Base-by-base conservation (phyloP, 2,329 filamentous ascomycete species). In the Microcyclosporella mali region DNA sequence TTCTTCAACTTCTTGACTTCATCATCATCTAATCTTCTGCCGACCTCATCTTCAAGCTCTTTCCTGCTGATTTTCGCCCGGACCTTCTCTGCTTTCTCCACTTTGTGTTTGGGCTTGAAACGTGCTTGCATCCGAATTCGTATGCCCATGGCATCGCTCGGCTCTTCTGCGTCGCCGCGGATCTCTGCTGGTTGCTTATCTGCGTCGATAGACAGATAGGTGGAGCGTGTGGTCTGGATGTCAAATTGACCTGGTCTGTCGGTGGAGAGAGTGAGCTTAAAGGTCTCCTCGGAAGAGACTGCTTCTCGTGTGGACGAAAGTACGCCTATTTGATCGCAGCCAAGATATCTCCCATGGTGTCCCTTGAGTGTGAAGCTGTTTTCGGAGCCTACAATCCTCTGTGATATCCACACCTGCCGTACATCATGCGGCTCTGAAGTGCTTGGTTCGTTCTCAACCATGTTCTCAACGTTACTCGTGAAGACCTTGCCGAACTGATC, bases 361-460 rank as follows among this genome's bases (percentile, higher is more conserved):
- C 88, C 87, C 67, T 95, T 95, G 65, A 98, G 85, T 45, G 85
- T 84, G 55, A 87, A 83, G 3, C 51, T 56, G 27, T 77, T 75
- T 51, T 94, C 86, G 1, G 85, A 90, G 3, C 90, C 90, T 1
- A 83, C 78, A 10, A 95, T 82, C 53, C 77, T 78, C 56, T 85
- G 94, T 47, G 86, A 88, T 52, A 97, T 79, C 86, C 90, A 98
- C 12, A 98, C 92, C 70, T 95, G 89, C 47, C 90, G 75, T 47
- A 97, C 89, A 64, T 97, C 89, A 65, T 95, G 89, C 37, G 92
- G 92, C 68, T 98, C 92, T 7, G 90, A 88, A 4, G 81, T 95
- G n/a, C 75, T 65, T 2, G 86, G 78, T 61, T 94, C 84, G 18
- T 74, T 81, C 44, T 95, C 89, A 47, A 95, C 77, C 28, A 95